Evolutionary conservation across 331 rosid species (phyloP).

Genomic region (Rosa hybrid): DNA sequence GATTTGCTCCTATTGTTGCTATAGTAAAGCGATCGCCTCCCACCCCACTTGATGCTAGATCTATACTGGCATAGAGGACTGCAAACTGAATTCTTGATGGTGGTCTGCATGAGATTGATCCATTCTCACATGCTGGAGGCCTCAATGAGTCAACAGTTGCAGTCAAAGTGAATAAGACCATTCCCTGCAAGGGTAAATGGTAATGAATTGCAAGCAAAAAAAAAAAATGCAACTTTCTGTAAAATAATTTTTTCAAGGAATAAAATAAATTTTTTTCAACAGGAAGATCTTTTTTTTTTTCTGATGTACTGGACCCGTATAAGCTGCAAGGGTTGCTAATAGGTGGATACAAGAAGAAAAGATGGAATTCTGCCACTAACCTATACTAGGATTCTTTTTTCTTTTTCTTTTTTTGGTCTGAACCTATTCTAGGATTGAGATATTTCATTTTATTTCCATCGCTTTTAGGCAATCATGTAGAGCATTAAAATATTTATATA

Average conservation of each 20-base stretch:
- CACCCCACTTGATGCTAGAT: constrained; percentile 37
- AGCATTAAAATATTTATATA: neutral
- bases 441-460: no score
- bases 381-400: no score
- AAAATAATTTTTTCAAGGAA: no score
- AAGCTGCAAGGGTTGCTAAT: neutral
- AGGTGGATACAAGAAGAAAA: neutral
- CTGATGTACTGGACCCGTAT: neutral
- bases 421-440: neutral
- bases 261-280: neutral
- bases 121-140: constrained; percentile 40
- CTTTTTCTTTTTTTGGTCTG: no score
- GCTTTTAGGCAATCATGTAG: neutral
- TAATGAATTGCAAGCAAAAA: no score
- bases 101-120: constrained; percentile 36
- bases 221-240: neutral
- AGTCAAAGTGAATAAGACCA: constrained; percentile 39
- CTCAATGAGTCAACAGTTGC: constrained; percentile 40
- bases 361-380: neutral
- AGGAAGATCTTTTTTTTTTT: neutral
- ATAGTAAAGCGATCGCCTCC: constrained; percentile 63
- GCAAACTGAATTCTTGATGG: constrained; percentile 42
- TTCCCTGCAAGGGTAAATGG: constrained; percentile 42
- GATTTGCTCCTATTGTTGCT: constrained; percentile 61
- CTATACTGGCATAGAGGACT: constrained; percentile 32